Percentiles rank a stretch among this genome's conserved stretches.
These are phyloP conservation scores for Chamaecrista fasciculata DNA, from an alignment of 306 rosid genomes.

Conservation along the genomic window DNA sequence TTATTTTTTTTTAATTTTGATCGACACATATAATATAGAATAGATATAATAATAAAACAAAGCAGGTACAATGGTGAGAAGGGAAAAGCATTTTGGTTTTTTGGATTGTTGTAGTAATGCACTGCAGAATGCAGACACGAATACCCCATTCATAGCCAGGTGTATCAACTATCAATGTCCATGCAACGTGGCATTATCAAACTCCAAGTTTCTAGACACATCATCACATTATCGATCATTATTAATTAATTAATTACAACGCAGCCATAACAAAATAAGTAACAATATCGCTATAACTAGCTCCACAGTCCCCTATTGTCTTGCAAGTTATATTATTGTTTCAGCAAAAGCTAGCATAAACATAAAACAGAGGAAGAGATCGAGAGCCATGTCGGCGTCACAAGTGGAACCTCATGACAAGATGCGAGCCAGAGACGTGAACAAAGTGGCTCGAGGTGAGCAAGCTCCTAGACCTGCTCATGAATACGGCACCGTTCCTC, in stretches of 20 bases:
- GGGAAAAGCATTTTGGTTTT: not conserved
- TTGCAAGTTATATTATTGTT: too few relatives aligned
- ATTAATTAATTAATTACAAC: too few relatives aligned
- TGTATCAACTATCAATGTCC: slow-evolving; percentile 1
- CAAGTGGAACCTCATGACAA: slow-evolving; percentile 50
- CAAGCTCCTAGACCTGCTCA: slow-evolving; percentile 59
- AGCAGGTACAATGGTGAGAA: too few relatives aligned
- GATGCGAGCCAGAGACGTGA: slow-evolving; percentile 55
- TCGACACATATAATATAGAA: too few relatives aligned
- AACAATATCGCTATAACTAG: too few relatives aligned
- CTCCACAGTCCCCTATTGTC: not conserved
- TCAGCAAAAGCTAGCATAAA: too few relatives aligned
- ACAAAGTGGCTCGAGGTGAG: slow-evolving; percentile 46
- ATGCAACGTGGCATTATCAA: slow-evolving; percentile 24
- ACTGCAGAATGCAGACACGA: not conserved
- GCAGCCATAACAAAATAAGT: too few relatives aligned
- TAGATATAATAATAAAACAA: too few relatives aligned
- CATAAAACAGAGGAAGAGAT: not conserved
- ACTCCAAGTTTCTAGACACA: not conserved
- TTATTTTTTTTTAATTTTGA: too few relatives aligned
- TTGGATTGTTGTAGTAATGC: not conserved
- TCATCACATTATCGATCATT: not conserved
- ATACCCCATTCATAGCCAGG: slow-evolving; percentile 13
- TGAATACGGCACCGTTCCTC: slow-evolving; percentile 51
- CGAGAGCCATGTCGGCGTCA: slow-evolving; percentile 33